These are phyloP conservation scores for Linnemannia exigua DNA, from an alignment of 192 early-diverging fungal species.

Conservation along the genomic window DNA sequence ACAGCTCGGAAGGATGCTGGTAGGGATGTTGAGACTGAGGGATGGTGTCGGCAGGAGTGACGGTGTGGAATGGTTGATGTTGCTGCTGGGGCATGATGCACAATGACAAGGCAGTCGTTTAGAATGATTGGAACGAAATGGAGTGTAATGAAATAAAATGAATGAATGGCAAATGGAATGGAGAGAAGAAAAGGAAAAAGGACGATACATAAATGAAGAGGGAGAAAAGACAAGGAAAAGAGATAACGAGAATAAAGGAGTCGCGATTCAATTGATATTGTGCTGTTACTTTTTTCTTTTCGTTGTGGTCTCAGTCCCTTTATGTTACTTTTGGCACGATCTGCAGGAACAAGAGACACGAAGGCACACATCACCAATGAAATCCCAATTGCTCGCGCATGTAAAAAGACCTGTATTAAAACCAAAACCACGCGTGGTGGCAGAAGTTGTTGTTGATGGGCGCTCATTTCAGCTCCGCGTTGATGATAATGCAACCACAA, in stretches of 20 bases:
- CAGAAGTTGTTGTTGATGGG: too few species aligned
- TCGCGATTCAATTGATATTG: not conserved
- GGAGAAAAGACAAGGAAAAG: not conserved
- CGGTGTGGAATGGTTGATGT: slow-evolving; percentile 15
- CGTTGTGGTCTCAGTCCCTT: not conserved
- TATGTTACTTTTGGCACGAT: not conserved
- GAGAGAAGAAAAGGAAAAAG: not conserved
- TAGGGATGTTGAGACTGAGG: slow-evolving; percentile 12
- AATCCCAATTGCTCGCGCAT: not conserved
- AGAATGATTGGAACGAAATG: not conserved
- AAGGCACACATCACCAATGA: not conserved
- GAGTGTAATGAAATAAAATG: too few species aligned
- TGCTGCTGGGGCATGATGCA: slow-evolving; percentile 24
- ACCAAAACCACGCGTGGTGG: too few species aligned
- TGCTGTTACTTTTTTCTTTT: not conserved
- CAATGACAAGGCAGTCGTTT: not conserved
- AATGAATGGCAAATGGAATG: too few species aligned
- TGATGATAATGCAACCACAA: not conserved
- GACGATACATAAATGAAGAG: not conserved
- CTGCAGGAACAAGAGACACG: not conserved
- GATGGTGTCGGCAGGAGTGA: slow-evolving; percentile 1
- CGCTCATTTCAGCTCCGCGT: too few species aligned
- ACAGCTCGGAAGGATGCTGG: not conserved
- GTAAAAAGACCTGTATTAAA: not conserved
- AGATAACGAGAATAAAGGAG: not conserved